Conservation (phyloP, 1,284 basidiomycete genomes). For the Sanghuangporus weigelae region DNA sequence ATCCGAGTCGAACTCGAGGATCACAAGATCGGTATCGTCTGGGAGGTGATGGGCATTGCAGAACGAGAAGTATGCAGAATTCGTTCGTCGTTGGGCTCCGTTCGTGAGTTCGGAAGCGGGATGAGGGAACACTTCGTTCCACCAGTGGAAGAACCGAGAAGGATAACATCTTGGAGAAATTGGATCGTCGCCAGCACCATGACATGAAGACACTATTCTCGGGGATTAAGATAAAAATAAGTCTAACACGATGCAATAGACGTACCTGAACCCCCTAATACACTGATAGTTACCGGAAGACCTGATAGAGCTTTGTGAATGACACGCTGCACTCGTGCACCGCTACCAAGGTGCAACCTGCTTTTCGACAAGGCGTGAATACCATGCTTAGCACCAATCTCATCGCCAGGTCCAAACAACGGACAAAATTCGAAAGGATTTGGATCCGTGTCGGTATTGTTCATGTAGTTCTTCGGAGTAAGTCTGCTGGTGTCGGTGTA, state of each 20-base stretch:
- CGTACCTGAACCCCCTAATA: slow-evolving; percentile 85
- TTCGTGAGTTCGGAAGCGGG: slow-evolving; percentile 93
- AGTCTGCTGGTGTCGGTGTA: slow-evolving; percentile 44
- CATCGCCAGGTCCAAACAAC: slow-evolving; percentile 76
- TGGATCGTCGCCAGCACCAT: slow-evolving; percentile 90
- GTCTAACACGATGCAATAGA: not conserved
- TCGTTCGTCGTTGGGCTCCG: slow-evolving; percentile 84
- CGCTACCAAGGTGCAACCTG: slow-evolving; percentile 74
- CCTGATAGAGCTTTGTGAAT: slow-evolving; percentile 83
- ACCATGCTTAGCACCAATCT: slow-evolving; percentile 74
- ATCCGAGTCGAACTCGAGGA: slow-evolving; percentile 88
- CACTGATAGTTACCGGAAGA: slow-evolving; percentile 83
- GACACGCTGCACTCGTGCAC: slow-evolving; percentile 79
- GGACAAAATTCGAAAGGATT: slow-evolving; percentile 91
- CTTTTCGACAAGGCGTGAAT: slow-evolving; percentile 72
- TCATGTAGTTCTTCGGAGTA: slow-evolving; percentile 66
- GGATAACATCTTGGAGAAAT: slow-evolving; percentile 85
- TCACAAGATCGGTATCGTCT: slow-evolving; percentile 87
- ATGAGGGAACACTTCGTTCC: slow-evolving; percentile 91
- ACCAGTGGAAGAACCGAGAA: slow-evolving; percentile 89
- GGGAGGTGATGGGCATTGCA: slow-evolving; percentile 90
- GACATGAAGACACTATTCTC: slow-evolving; percentile 77
- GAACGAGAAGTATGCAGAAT: slow-evolving; percentile 89
- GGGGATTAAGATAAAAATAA: not conserved
- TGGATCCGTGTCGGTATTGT: slow-evolving; percentile 47